Evolutionary conservation across 768 basidiomycete genomes (phyloP), one percentile per base, ranked within the genome.

Genomic region (Lactifluus hygrophoroides): DNA sequence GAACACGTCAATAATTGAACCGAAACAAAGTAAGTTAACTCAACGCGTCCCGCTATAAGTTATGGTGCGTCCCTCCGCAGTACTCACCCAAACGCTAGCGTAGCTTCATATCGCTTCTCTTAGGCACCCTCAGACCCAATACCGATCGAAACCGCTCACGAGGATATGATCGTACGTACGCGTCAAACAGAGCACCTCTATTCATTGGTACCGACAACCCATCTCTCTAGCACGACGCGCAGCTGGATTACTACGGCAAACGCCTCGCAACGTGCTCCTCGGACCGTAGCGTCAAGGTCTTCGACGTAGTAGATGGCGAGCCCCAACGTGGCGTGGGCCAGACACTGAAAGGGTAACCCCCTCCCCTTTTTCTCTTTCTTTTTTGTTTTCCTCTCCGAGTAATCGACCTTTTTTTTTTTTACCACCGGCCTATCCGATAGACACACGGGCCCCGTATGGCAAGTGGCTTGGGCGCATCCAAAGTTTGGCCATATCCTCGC

Each of bases 141-240:
- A 57, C 88, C 84, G 55, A 88, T 99, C 49, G 95, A 99, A 73
- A 98, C 95, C 1, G 85, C 87, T 16, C 95, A 99, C 70, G 92
- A 95, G 72, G 96, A 98, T 73, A 96, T 97, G 92, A 97, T 98
- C 64, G 95, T 96, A 72, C 64, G 95, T 95, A 72, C 62, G 91
- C 74, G 56, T 34, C 21, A 42, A 54, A 10, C n/a, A 3, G 23
- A 11, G 25, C 47, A 51, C 32, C 14, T 34, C 14, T 16, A 16
- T 19, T 6, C 17, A 9, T 28, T 32, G 35, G 13, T 19, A 21
- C 23, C 46, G 51, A 51, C 11, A 13, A 35, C 3, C 34, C 30
- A 45, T 30, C 42, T 42, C 54, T 37, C 16, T 51, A 96, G 94
- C 95, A 98, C 70, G 96, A 99, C 70, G 94, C 95, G 19, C 96